phyloP scores from a whole-genome alignment of 1,284 basidiomycete genomes.

The Fomitopsis schrenkii region DNA sequence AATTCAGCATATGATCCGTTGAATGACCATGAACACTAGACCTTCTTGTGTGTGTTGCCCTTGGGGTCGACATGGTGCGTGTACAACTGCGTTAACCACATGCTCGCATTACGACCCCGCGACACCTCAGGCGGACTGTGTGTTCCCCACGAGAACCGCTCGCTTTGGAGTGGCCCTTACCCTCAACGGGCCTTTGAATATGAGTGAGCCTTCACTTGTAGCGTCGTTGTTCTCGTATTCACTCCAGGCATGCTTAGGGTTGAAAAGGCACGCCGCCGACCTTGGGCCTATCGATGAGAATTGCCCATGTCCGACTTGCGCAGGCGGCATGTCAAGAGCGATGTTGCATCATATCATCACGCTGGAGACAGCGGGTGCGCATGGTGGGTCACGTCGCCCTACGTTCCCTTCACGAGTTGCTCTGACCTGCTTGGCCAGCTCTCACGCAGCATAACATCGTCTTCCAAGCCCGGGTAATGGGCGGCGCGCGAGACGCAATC shows the following conservation, averaged over 20 bases:
- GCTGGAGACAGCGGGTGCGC: slow-evolving; percentile 76
- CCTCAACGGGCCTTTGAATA: slow-evolving; percentile 71
- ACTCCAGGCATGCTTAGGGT: slow-evolving; percentile 33
- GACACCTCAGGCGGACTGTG: slow-evolving; percentile 72
- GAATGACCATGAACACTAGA: slow-evolving; percentile 40
- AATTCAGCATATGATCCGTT: not conserved
- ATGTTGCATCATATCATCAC: slow-evolving; percentile 70
- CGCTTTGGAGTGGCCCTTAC: slow-evolving; percentile 85
- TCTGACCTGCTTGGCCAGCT: slow-evolving; percentile 35
- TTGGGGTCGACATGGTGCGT: slow-evolving; percentile 84
- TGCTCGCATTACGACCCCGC: too few relatives aligned
- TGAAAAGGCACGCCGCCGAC: slow-evolving; percentile 66
- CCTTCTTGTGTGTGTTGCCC: slow-evolving; percentile 79
- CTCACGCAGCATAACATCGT: slow-evolving; percentile 77
- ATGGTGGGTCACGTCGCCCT: slow-evolving; percentile 43
- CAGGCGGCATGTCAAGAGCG: slow-evolving; percentile 58
- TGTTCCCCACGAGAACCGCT: slow-evolving; percentile 84
- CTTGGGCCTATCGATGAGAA: slow-evolving; percentile 64
- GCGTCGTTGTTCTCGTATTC: too few relatives aligned
- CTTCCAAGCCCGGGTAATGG: slow-evolving; percentile 82
- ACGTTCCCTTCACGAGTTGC: slow-evolving; percentile 2
- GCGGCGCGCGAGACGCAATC: slow-evolving; percentile 73
- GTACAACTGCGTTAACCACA: too few relatives aligned
- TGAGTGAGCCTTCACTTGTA: slow-evolving; percentile 44
- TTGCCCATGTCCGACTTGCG: slow-evolving; percentile 81